phyloP scores from a whole-genome alignment of 2,329 filamentous ascomycete genomes.

The Fusarium coffeatum region DNA sequence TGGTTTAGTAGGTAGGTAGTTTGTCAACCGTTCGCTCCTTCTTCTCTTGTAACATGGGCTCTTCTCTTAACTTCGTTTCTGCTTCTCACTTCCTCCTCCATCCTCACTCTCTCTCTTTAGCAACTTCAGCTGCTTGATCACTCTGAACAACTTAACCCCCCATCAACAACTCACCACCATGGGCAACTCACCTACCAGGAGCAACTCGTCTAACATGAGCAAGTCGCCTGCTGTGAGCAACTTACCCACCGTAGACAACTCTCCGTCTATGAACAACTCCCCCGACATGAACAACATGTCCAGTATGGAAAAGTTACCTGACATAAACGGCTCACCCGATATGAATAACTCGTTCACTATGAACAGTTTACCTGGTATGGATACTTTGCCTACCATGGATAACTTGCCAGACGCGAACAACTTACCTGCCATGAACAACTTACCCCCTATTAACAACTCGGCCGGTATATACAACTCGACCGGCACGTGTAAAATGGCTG shows the following conservation, averaged over 20 bases:
- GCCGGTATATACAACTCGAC: too few species aligned
- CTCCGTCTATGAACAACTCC: conserved; percentile 44
- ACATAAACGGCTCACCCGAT: too few species aligned
- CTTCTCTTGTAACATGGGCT: not conserved
- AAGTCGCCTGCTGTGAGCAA: too few species aligned
- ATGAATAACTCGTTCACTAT: too few species aligned
- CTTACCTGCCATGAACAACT: not conserved
- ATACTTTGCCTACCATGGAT: too few species aligned
- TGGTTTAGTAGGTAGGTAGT: not conserved
- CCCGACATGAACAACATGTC: conserved; percentile 14
- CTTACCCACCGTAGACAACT: conserved; percentile 39
- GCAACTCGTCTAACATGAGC: not conserved
- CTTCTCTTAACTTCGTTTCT: not conserved
- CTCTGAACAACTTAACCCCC: not conserved
- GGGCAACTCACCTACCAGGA: conserved; percentile 44
- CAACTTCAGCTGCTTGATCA: not conserved
- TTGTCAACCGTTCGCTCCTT: not conserved
- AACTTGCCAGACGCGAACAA: too few species aligned
- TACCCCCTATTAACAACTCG: not conserved
- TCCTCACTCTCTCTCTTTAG: not conserved
- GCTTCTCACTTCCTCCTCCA: not conserved
- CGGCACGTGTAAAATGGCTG: too few species aligned
- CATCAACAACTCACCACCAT: conserved; percentile 12
- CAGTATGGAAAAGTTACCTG: too few species aligned
- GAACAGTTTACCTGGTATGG: too few species aligned